phyloP scores from a whole-genome alignment of 192 early-diverging fungal species.

The Linderina pennispora region DNA sequence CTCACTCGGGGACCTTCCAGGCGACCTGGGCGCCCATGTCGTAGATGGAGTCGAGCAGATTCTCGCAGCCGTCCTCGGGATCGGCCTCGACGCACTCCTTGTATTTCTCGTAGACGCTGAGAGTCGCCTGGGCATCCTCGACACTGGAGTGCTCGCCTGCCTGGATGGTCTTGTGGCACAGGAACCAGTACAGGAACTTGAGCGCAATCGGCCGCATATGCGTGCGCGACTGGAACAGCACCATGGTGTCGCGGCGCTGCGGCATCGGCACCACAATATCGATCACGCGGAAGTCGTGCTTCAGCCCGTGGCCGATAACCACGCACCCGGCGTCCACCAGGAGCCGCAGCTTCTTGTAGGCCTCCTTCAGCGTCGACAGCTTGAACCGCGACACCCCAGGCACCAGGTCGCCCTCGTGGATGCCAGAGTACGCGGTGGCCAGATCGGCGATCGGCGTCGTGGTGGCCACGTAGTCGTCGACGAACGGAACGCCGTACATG shows the following conservation, averaged over 20 bases:
- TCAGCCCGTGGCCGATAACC: slow-evolving; percentile 93
- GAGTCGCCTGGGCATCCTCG: slow-evolving; percentile 84
- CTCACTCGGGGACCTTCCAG: slow-evolving; percentile 37
- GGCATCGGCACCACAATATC: slow-evolving; percentile 81
- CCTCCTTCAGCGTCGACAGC: slow-evolving; percentile 87
- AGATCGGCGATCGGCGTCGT: slow-evolving; percentile 86
- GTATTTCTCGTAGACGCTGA: slow-evolving; percentile 82
- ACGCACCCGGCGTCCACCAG: slow-evolving; percentile 86
- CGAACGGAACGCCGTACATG: slow-evolving; percentile 75
- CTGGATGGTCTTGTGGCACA: slow-evolving; percentile 82
- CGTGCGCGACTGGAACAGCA: slow-evolving; percentile 62
- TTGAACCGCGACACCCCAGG: slow-evolving; percentile 61
- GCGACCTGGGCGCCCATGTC: slow-evolving; percentile 23
- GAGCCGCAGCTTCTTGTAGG: slow-evolving; percentile 85
- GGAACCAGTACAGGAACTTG: slow-evolving; percentile 85
- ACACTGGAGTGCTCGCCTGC: slow-evolving; percentile 86
- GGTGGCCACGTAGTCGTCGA: slow-evolving; percentile 93
- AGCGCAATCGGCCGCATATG: slow-evolving; percentile 61
- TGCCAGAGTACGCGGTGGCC: slow-evolving; percentile 91
- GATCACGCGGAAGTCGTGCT: slow-evolving; percentile 93
- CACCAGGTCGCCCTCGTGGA: slow-evolving; percentile 84
- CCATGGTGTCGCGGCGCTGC: slow-evolving; percentile 93
- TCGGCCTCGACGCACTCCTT: slow-evolving; percentile 56
- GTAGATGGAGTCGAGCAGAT: slow-evolving; percentile 61
- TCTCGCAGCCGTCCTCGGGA: slow-evolving; percentile 64